Evolutionary conservation across 2,329 filamentous ascomycete genomes (phyloP).

Genomic region (Colletotrichum lupini): DNA sequence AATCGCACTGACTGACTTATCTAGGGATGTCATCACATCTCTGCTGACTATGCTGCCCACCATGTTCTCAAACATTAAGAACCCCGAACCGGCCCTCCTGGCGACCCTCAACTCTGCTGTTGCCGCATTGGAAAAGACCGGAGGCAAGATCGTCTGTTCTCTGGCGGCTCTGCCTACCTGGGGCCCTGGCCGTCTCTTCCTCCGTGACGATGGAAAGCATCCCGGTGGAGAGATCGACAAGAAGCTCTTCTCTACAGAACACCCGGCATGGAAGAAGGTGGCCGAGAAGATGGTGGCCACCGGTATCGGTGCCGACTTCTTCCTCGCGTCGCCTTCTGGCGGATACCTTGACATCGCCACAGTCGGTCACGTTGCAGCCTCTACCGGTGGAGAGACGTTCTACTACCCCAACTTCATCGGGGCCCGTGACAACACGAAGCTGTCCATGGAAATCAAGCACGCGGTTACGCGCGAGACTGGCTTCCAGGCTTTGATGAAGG

Average conservation of each 20-base stretch:
- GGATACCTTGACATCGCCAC: slow-evolving; percentile 94
- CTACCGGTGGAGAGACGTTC: slow-evolving; percentile 94
- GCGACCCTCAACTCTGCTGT: slow-evolving; percentile 86
- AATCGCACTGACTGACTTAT: slow-evolving; percentile 40
- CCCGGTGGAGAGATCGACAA: slow-evolving; percentile 90
- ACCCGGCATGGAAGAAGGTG: slow-evolving; percentile 86
- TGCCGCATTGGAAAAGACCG: slow-evolving; percentile 85
- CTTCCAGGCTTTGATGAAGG: slow-evolving; percentile 97
- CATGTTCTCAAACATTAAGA: slow-evolving; percentile 89
- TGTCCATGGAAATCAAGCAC: slow-evolving; percentile 87
- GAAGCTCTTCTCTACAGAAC: slow-evolving; percentile 90
- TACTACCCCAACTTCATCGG: slow-evolving; percentile 97
- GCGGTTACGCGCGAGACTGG: slow-evolving; percentile 90
- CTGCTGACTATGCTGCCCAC: slow-evolving; percentile 85
- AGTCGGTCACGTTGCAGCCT: slow-evolving; percentile 85
- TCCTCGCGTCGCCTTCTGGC: slow-evolving; percentile 89
- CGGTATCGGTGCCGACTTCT: slow-evolving; percentile 93
- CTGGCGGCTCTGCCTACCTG: slow-evolving; percentile 89
- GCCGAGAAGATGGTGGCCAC: slow-evolving; percentile 88
- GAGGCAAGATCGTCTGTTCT: slow-evolving; percentile 92
- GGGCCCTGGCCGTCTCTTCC: slow-evolving; percentile 86
- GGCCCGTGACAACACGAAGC: slow-evolving; percentile 84
- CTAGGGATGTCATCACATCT: slow-evolving; percentile 81
- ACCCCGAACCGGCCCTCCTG: slow-evolving; percentile 88
- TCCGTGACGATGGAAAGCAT: slow-evolving; percentile 89